Percentiles rank a stretch among this genome's conserved stretches.
These are phyloP conservation scores for Seiridium cupressi DNA, from an alignment of 2,329 filamentous ascomycete species.

Conservation along the genomic window DNA sequence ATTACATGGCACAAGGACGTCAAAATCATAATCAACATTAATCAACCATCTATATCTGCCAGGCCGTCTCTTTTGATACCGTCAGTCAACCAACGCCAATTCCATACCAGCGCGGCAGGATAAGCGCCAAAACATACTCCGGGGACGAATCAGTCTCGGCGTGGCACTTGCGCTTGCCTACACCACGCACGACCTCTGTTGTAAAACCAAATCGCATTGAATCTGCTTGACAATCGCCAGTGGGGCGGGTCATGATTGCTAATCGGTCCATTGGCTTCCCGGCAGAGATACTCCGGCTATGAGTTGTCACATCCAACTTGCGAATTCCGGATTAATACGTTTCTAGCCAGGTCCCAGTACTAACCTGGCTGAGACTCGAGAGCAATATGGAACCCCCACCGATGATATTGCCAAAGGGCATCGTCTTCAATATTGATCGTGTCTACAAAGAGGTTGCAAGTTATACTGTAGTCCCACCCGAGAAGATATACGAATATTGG, in stretches of 20 bases:
- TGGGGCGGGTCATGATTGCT: too few relatives aligned
- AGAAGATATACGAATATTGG: conserved; percentile 56
- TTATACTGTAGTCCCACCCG: conserved; percentile 46
- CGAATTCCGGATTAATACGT: neutral
- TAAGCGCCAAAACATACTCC: too few relatives aligned
- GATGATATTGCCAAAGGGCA: conserved; percentile 55
- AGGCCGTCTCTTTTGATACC: neutral
- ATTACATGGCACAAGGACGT: conserved; percentile 2
- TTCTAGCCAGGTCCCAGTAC: neutral
- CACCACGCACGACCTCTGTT: too few relatives aligned
- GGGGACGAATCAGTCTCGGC: too few relatives aligned
- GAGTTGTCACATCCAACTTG: neutral
- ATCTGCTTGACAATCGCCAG: too few relatives aligned
- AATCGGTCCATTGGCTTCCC: neutral
- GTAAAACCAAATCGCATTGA: too few relatives aligned
- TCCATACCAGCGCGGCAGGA: too few relatives aligned
- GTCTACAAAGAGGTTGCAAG: conserved; percentile 55
- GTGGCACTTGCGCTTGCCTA: too few relatives aligned
- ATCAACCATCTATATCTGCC: neutral
- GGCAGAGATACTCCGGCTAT: neutral
- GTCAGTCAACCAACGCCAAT: too few relatives aligned
- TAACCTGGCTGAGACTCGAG: conserved; percentile 11
- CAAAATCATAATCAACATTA: neutral
- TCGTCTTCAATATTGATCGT: conserved; percentile 51
- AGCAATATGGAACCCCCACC: conserved; percentile 28